Evolutionary conservation across 1,284 basidiomycete species (phyloP).

Genomic region (Blastosporella zonata): DNA sequence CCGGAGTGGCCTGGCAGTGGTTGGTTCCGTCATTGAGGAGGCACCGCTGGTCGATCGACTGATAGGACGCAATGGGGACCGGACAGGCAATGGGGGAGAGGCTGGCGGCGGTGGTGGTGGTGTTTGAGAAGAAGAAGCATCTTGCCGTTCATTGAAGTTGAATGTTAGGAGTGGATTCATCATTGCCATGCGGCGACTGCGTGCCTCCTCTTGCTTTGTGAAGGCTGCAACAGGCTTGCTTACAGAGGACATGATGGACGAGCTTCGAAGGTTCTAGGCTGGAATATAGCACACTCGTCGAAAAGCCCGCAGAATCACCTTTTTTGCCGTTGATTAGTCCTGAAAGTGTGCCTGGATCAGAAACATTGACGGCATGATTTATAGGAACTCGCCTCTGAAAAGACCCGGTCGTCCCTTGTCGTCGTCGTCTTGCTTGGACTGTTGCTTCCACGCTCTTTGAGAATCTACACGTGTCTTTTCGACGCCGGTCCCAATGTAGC

Average conservation of each 20-base stretch:
- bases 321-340: constrained; percentile 7
- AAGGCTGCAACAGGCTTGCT: constrained; percentile 8
- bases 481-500: not conserved
- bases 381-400: constrained; percentile 5
- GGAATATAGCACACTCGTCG: not conserved
- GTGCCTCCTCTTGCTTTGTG: constrained; percentile 26
- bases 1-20: constrained; percentile 9
- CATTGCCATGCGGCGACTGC: constrained; percentile 36
- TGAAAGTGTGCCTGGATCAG: constrained; percentile 8
- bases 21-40: constrained; percentile 15
- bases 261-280: constrained; percentile 13
- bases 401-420: not conserved
- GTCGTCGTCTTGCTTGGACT: too few species aligned
- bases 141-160: constrained; percentile 13
- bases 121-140: constrained; percentile 20
- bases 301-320: constrained; percentile 14
- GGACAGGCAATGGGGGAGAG: constrained; percentile 30
- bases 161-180: constrained; percentile 24
- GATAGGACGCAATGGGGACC: constrained; percentile 37
- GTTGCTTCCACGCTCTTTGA: not conserved
- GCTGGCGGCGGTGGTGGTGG: constrained; percentile 22
- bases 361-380: not conserved
- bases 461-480: constrained; percentile 5
- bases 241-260: constrained; percentile 17
- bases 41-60: constrained; percentile 25